Base-by-base conservation (phyloP, 352 stramenopile genomes). In the Pythium phragmiticola region DNA sequence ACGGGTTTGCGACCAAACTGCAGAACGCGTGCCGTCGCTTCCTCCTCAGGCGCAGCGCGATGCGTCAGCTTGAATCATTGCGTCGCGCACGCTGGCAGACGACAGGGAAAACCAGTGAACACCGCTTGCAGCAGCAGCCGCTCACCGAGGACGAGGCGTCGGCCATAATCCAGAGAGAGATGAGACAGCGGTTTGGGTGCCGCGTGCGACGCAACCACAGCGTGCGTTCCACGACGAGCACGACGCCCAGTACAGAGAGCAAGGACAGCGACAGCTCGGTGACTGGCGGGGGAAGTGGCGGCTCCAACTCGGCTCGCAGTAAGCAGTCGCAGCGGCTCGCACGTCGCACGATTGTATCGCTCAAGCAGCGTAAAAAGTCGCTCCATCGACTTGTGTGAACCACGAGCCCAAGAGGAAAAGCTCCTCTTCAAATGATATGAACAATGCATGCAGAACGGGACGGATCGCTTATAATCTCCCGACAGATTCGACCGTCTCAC, bases 81-180 rank as follows among this genome's bases (percentile, higher is more conserved):
- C 57, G 65, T 8, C 51, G 46, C 12, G 57, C 65, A 30, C 57
- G 53, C 8, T 28, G 34, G 9, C 23, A n/a, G 1, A 28, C 26
- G 3, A 7, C 45, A 14, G 30, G 47, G 19, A 58, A 58, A 17
- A 2, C 28, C 4, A 61, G 42, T 16, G 60, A 49, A n/a, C 33
- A 39, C 2, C 12, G 17, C 7, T 48, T 77, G 19, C 68, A 70
- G 11, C 48, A 76, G 43, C 52, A 62, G 8, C 62, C 67, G 19
- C 48, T 66, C 36, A 65, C 45, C 4, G 60, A 73, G 5, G 65
- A 75, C 1, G 57, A 71, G 11, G 81, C 81, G 11, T 78, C 67
- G 1, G 65, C 56, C 8, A 60, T 76, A 16, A 84, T 88, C 51
- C 81, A 90, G 60, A 72, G 76, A n/a, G 46, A 75, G 7, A 63